Evolutionary conservation across 441 rosid species (phyloP), one percentile per base, ranked within the genome.

Genomic region (Lepidium campestre): DNA sequence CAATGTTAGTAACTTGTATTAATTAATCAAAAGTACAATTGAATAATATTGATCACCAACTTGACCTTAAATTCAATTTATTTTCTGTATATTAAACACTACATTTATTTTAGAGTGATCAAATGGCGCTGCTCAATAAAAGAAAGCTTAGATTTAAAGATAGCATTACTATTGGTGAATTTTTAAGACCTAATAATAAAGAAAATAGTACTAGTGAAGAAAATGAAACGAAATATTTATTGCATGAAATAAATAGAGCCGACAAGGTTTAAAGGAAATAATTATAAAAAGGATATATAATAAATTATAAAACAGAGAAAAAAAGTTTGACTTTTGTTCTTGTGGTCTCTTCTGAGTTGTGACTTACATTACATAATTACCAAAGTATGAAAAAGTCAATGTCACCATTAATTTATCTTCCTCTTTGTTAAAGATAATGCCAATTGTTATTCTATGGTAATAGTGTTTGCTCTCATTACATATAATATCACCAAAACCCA

Each of bases 321-420:
- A 59, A 60, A 76, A 77, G 74, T 65, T 79, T 73, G 85, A 79
- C 78, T 68, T 64, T 35, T 49, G 57, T 48, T 80, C 61, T 57
- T 75, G 72, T 73, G 57, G 44, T 45, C 34, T 45, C 39, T 23
- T 62, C 49, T 61, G 68, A 62, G 62, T 53, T 53, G 61, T 70
- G 55, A 39, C 23, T 31, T 32, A 17, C 49, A 44, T 42, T 31
- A 62, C 32, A 57, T 73, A 66, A 60, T 65, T 37, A 64, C 81
- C 32, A n/a, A n/a, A 29, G 60, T 27, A 64, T 37, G 18, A 60
- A 25, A 70, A 74, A 71, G 85, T 78, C 79, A 83, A 83, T 81
- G 46, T 29, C 65, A 68, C 64, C 62, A 59, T 66, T 40, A 18
- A 32, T 48, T 40, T 45, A 50, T 35, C 73, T 32, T 50, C 53